A percentile compares a stretch with the other conserved stretches of the same genome.
Evolutionary conservation across 1,284 basidiomycete genomes (phyloP).

Genomic region (Tremellales sp.): DNA sequence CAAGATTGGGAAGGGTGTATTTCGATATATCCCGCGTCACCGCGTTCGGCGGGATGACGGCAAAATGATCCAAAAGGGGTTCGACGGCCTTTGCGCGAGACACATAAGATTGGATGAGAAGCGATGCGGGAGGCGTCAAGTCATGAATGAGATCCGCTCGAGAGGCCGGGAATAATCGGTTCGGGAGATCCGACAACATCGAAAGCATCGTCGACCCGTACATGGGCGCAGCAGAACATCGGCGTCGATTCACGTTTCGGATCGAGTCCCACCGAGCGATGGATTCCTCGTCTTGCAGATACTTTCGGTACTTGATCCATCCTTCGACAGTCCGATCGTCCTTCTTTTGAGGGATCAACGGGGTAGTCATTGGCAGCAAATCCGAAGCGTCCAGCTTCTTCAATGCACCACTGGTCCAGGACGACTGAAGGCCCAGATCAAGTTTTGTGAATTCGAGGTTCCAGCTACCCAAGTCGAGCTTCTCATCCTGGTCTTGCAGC

Average conservation of each 20-base stretch:
- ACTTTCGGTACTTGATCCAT: slow-evolving; percentile 60
- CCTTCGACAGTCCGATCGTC: slow-evolving; percentile 74
- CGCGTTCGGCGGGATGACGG: slow-evolving; percentile 76
- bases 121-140: slow-evolving; percentile 48
- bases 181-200: slow-evolving; percentile 48
- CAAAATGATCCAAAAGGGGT: slow-evolving; percentile 65
- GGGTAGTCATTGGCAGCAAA: slow-evolving; percentile 60
- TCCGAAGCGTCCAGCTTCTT: slow-evolving; percentile 65
- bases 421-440: slow-evolving; percentile 47
- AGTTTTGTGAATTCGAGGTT: slow-evolving; percentile 62
- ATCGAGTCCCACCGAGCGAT: slow-evolving; percentile 66
- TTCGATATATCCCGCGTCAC: slow-evolving; percentile 71
- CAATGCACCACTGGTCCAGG: slow-evolving; percentile 57
- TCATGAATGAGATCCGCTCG: slow-evolving; percentile 34
- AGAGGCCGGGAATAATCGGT: slow-evolving; percentile 57
- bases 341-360: slow-evolving; percentile 52
- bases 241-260: slow-evolving; percentile 69
- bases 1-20: slow-evolving; percentile 33
- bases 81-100: slow-evolving; percentile 60
- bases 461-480: slow-evolving; percentile 62
- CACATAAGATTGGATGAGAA: slow-evolving; percentile 62
- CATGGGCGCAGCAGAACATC: slow-evolving; percentile 63
- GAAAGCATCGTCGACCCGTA: slow-evolving; percentile 63
- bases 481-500: slow-evolving; percentile 49
- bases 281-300: slow-evolving; percentile 56